phyloP scores from a whole-genome alignment of 2,329 filamentous ascomycete genomes.

The Colletotrichum sansevieriae region DNA sequence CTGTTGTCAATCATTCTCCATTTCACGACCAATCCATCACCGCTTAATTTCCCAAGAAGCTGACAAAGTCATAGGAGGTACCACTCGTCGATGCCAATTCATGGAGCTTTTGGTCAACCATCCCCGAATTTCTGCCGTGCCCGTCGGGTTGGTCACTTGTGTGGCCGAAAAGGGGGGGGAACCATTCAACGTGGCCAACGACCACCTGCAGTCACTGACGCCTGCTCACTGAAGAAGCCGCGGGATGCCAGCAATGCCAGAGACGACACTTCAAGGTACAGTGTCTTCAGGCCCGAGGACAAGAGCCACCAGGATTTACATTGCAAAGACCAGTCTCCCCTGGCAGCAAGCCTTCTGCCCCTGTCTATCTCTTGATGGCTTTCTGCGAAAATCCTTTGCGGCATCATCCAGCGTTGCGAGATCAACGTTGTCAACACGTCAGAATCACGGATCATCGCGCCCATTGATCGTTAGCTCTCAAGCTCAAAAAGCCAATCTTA shows the following conservation, averaged over 20 bases:
- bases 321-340: background rate
- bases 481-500: constrained; percentile 40
- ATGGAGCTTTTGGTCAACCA: constrained; percentile 18
- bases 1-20: constrained; percentile 26
- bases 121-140: constrained; percentile 12
- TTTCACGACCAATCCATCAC: constrained; percentile 29
- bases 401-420: constrained; percentile 34
- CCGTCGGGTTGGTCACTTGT: background rate
- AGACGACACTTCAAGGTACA: too few species aligned
- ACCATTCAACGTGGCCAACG: background rate
- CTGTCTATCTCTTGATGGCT: constrained; percentile 13
- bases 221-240: constrained; percentile 2
- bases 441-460: constrained; percentile 31
- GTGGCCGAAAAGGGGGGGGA: background rate
- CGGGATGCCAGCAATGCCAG: too few species aligned
- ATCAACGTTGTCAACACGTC: constrained; percentile 40
- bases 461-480: constrained; percentile 30
- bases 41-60: constrained; percentile 34
- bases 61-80: constrained; percentile 22
- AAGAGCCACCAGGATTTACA: background rate
- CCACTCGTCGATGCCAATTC: constrained; percentile 28
- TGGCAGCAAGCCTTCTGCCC: constrained; percentile 3
- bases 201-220: background rate
- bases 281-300: too few species aligned
- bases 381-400: constrained; percentile 34